Evolutionary conservation across 306 rosid species (phyloP), one percentile per base, ranked within the genome.

Genomic region (Casuarina equisetifolia): DNA sequence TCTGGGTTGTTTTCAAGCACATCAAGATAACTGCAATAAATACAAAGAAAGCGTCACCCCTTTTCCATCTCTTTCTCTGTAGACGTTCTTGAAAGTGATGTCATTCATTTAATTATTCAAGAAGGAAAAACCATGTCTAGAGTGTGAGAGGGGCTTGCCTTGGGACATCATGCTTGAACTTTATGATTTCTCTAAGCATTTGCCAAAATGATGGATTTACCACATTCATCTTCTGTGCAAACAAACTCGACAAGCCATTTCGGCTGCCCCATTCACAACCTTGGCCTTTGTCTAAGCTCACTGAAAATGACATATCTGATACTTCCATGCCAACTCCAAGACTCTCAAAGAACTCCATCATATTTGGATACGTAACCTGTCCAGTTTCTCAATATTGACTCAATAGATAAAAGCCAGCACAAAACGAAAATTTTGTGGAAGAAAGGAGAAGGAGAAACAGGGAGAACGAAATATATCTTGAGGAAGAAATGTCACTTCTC

Each of bases 261-360:
- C 96, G 77, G 73, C 92, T 92, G 4, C 98, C 98, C 97, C 97
- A 94, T 82, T 94, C 98, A 39, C 80, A 91, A 35, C 96, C 97
- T 3, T 67, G 78, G 57, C 97, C 97, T 9, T 80, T 71, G 82
- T 94, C 96, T 51, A 92, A 76, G 78, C 97, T 94, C 49, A 86
- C 97, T 15, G 97, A 55, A 67, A 94, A 90, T 54, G 97, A 89
- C 98, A 94, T 92, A 78, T 92, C 96, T 50, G 98, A 90, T 72
- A 69, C 57, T 72, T 94, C 97, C 93, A 90, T 92, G 3, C 90
- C 98, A 63, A 92, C 90, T 75, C 90, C 97, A 55, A 92, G 89
- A 67, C 81, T 84, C 82, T 94, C 97, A 83, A 92, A 94, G 45
- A 92, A 88, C 40, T 90, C 93, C 97, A 94, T 84, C 97, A 92